Conservation (phyloP, 495 filamentous ascomycete genomes). For the Xylaria curta region DNA sequence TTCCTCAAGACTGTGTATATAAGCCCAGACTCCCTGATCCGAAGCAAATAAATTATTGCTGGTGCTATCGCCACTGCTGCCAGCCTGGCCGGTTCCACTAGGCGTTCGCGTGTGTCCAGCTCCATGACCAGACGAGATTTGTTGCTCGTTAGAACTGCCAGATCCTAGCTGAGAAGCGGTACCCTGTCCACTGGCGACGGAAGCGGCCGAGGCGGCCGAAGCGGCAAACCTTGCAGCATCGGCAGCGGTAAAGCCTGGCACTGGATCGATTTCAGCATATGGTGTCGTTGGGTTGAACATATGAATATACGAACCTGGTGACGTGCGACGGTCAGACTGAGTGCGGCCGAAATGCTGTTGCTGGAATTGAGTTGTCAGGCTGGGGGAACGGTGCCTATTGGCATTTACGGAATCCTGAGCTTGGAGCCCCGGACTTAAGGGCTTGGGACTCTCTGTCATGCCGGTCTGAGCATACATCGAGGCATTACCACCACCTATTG, state of each 20-base stretch:
- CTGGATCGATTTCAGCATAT: conserved; percentile 39
- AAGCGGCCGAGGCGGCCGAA: conserved; percentile 45
- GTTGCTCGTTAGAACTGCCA: conserved; percentile 35
- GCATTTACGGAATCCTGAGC: conserved; percentile 58
- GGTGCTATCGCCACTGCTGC: conserved; percentile 44
- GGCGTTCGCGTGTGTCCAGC: conserved; percentile 34
- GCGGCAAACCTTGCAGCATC: conserved; percentile 54
- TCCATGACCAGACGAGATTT: conserved; percentile 23
- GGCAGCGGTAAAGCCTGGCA: conserved; percentile 54
- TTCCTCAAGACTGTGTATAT: conserved; percentile 58
- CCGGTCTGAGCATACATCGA: conserved; percentile 72
- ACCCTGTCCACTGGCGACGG: conserved; percentile 20
- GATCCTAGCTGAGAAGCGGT: conserved; percentile 28
- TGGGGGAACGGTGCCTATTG: conserved; percentile 72
- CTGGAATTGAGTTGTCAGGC: conserved; percentile 67
- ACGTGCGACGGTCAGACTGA: conserved; percentile 48
- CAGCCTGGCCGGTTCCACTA: conserved; percentile 34
- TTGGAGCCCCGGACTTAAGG: conserved; percentile 75
- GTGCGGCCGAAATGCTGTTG: conserved; percentile 69
- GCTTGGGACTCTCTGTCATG: conserved; percentile 88
- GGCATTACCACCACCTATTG: conserved; percentile 54
- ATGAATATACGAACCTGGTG: conserved; percentile 47
- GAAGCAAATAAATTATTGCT: conserved; percentile 53
- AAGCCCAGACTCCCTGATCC: conserved; percentile 55
- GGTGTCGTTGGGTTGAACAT: conserved; percentile 36